Evolutionary conservation across 495 filamentous ascomycete genomes (phyloP), one percentile per base, ranked within the genome.

Genomic region (Xylaria grammica): DNA sequence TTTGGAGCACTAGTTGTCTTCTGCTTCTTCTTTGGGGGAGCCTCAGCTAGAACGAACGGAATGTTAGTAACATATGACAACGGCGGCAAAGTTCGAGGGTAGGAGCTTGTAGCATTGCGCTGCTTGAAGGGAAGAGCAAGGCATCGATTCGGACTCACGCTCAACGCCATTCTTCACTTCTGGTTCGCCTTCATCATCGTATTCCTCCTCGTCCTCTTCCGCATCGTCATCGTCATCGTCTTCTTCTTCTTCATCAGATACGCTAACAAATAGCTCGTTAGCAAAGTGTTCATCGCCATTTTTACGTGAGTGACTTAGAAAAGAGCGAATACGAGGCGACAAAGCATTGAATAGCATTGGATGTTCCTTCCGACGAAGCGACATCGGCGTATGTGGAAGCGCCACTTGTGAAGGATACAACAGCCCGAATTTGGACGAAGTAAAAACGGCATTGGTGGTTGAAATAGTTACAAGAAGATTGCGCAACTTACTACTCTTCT

Each of bases 401-500:
- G 56, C 66, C 50, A 36, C 44, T 65, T 63, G 63, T 51, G 49
- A 22, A 50, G 17, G 55, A 57, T 54, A 63, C 53, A n/a, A 24
- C 24, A 3, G 32, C 9, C 26, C 40, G 32, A 40, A 17, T 10
- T 36, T 42, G 50, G 26, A 7, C 53, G 51, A 54, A 34, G 61
- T 27, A 53, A 49, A 51, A 26, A 32, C 32, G 32, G 19, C 15
- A 45, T 46, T 45, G 38, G 17, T 29, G 30, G 45, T 62, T 60
- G 26, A 46, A 49, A 22, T 38, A 50, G 24, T 13, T 22, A 52
- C 27, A 19, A 54, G 40, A 54, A 71, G 46, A 58, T 57, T 11
- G 30, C 11, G 63, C 76, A 17, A 63, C 81, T 79, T 79, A 84
- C 81, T 84, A 81, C 66, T 83, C 81, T 58, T 84, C 81, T 70